Base-by-base conservation (phyloP, 2,329 filamentous ascomycete species). In the Stenocarpella maydis region DNA sequence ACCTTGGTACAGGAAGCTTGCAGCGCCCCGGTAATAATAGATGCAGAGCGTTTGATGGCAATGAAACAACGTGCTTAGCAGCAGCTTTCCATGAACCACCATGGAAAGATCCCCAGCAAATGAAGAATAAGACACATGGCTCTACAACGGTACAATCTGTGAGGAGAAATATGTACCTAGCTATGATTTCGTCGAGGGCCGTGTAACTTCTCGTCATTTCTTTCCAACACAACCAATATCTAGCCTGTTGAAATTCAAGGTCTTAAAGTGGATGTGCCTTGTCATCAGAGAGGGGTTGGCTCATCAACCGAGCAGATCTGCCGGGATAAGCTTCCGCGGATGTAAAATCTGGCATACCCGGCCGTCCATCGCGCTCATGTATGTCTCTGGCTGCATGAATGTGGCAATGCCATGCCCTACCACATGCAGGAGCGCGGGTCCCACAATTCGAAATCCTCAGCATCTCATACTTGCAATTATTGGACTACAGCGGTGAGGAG, bases 401-500 rank as follows among this genome's bases (percentile, higher is more conserved):
- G 52, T 52, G 65, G 65, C 65, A 39, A 58, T 58, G 65, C 52
- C 24, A 50, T n/a, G 24, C 31, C 43, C 41, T 49, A 49, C 41
- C 6, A n/a, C n/a, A n/a, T n/a, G n/a, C n/a, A 49, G 24, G 28
- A 47, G 41, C 45, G 19, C n/a, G 31, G 52, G 52, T 41, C 39
- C 65, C 65, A 67, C 65, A 50, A 49, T 50, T 67, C 31, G 45
- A 47, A 65, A 67, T 67, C 65, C 52, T 49, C 4, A 50, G 43
- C 43, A 28, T 52, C 65, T n/a, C 52, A 37, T 45, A 31, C 52
- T 55, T 67, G 65, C 65, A n/a, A 58, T 67, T 21, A 49, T 47
- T 45, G 28, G 1, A 31, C 10, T 53, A 21, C 31, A 58, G 52
- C 65, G 65, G 65, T 67, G 52, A 58, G 41, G 41, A 15, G 9